These are phyloP conservation scores for Sporothrix dimorphospora DNA, from an alignment of 2,329 filamentous ascomycete species.

Conservation along the genomic window DNA sequence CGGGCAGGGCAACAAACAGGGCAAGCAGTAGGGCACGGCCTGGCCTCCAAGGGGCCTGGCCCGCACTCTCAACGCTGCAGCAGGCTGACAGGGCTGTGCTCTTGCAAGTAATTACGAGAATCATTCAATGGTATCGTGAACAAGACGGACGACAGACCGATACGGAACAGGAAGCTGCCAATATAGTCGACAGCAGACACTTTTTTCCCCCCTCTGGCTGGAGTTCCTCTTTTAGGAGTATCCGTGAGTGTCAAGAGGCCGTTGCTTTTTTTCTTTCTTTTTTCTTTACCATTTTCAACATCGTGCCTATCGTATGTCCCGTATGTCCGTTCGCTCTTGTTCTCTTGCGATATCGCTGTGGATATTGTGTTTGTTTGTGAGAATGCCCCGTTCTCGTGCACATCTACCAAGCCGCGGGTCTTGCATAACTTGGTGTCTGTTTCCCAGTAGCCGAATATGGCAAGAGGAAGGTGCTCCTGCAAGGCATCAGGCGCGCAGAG, in stretches of 20 bases:
- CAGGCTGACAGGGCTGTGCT: constrained; percentile 21
- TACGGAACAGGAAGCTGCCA: constrained; percentile 11
- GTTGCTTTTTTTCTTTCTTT: too few relatives aligned
- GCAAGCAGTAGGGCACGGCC: not conserved
- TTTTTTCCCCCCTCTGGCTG: not conserved
- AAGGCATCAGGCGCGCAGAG: not conserved
- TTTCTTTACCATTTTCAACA: not conserved
- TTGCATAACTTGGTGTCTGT: not conserved
- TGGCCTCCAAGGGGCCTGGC: too few relatives aligned
- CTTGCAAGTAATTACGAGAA: not conserved
- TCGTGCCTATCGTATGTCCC: not conserved
- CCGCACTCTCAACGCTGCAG: not conserved
- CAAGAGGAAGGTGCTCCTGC: not conserved
- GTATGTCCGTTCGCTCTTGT: not conserved
- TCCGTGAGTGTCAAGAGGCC: not conserved
- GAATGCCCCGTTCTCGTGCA: not conserved
- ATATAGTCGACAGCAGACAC: not conserved
- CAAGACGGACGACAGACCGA: not conserved
- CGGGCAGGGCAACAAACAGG: not conserved
- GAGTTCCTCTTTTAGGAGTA: not conserved
- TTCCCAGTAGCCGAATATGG: not conserved
- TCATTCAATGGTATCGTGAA: not conserved
- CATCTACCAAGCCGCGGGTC: not conserved
- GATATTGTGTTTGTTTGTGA: not conserved
- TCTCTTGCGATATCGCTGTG: not conserved